Conservation (phyloP, 345 rosid species). For the Gossypium anomalum region DNA sequence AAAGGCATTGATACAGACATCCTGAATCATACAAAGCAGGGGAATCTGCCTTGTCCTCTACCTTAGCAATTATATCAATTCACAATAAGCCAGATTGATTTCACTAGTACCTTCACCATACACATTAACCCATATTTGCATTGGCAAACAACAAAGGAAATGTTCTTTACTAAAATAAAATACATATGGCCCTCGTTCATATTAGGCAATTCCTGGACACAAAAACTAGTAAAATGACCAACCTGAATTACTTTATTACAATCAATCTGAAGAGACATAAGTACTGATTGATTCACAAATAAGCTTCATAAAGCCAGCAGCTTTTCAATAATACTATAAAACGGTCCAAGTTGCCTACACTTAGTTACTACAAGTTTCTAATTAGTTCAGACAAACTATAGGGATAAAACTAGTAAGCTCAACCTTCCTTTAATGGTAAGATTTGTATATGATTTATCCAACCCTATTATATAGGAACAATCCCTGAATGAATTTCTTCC, state of each 20-base stretch:
- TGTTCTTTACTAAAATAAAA: neutral
- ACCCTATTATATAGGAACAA: neutral
- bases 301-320: neutral
- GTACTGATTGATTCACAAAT: neutral
- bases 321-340: neutral
- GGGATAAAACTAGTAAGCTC: no score
- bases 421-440: neutral
- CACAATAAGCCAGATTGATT: neutral
- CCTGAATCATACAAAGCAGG: neutral
- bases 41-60: neutral
- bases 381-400: neutral
- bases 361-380: neutral
- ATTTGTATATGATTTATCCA: neutral
- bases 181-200: neutral
- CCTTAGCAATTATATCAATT: neutral
- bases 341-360: neutral
- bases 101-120: neutral
- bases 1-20: neutral
- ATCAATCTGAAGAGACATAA: neutral
- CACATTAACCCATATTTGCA: neutral
- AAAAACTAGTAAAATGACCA: neutral
- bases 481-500: neutral
- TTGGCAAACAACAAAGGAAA: neutral
- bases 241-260: neutral
- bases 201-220: neutral